Conservation (phyloP, 2,329 filamentous ascomycete genomes). For the Phoma sp. region DNA sequence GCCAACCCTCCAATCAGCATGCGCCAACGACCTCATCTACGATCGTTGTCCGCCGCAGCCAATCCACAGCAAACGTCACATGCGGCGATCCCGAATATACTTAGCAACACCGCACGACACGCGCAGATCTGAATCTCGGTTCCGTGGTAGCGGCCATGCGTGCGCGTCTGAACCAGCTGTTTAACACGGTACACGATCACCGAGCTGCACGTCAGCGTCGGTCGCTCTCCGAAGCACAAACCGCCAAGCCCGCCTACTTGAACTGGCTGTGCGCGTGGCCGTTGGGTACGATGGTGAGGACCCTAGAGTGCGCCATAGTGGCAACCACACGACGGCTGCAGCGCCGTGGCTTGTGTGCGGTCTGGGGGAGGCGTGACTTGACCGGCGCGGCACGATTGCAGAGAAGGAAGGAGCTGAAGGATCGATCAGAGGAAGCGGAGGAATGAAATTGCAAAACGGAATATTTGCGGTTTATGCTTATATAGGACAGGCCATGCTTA, state of each 20-base stretch:
- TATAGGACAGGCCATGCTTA: too few relatives aligned
- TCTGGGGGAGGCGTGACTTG: too few relatives aligned
- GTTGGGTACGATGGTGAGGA: not conserved
- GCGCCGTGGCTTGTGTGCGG: too few relatives aligned
- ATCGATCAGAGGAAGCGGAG: too few relatives aligned
- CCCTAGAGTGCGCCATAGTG: too few relatives aligned
- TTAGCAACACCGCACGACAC: not conserved
- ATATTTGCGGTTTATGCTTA: too few relatives aligned
- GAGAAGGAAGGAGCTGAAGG: too few relatives aligned
- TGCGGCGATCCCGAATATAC: conserved; percentile 1
- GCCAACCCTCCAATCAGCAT: not conserved
- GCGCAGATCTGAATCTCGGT: conserved; percentile 12
- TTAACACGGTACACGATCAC: not conserved
- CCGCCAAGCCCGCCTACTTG: not conserved
- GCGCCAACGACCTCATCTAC: not conserved
- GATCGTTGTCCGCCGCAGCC: not conserved
- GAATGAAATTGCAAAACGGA: too few relatives aligned
- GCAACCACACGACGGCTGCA: too few relatives aligned
- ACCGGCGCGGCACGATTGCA: too few relatives aligned
- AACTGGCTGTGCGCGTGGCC: not conserved
- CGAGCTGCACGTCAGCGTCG: not conserved
- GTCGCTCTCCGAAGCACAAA: not conserved
- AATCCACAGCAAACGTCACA: not conserved
- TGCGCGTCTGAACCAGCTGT: conserved; percentile 1
- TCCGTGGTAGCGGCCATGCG: not conserved